Evolutionary conservation across 2,329 filamentous ascomycete genomes (phyloP), one percentile per base, ranked within the genome.

Genomic region (Cadophora malorum): DNA sequence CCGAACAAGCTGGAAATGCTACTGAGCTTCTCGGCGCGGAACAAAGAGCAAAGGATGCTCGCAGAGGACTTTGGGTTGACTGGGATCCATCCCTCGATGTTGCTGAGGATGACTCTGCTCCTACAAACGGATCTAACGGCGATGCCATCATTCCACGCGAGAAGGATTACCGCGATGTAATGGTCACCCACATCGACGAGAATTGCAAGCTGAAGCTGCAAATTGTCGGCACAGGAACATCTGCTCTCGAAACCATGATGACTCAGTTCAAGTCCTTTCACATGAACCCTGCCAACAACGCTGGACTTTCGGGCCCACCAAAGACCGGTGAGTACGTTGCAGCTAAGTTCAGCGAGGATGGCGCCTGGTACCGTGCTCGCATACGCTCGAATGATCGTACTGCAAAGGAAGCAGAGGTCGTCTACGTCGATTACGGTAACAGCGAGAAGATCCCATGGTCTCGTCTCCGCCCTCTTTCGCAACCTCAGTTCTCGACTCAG

Each of bases 341-440:
- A 1, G 95, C 95, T 75, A 91, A 92, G 78, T 99, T 98, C 83
- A 91, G 90, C 7, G 90, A 90, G 63, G 96, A 99, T 78, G 88
- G 90, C 68, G 89, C 96, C 74, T 99, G 95, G 95, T 99, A 99
- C 83, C 92, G 96, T 70, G 96, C 92, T 38, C 91, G 90, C 70
- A 89, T 99, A 70, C 91, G 94, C 70, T 90, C 94, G 78, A 97
- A 98, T 80, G 96, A 99, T 82, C 93, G 96, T 70, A 87, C 94
- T 9, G 90, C 90, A 76, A 93, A 96, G 85, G 89, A 92, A 74
- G 91, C 94, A 28, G 96, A 99, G 80, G 91, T 99, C 31, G 83
- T 96, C 56, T 99, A 97, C 81, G 88, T 99, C 70, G 96, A 99
- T 83, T 99, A 96, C 80, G 96, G 96, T 75, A 99, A 99, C 85